Conservation (phyloP, 1,284 basidiomycete genomes). For the Calocybe gambosa region DNA sequence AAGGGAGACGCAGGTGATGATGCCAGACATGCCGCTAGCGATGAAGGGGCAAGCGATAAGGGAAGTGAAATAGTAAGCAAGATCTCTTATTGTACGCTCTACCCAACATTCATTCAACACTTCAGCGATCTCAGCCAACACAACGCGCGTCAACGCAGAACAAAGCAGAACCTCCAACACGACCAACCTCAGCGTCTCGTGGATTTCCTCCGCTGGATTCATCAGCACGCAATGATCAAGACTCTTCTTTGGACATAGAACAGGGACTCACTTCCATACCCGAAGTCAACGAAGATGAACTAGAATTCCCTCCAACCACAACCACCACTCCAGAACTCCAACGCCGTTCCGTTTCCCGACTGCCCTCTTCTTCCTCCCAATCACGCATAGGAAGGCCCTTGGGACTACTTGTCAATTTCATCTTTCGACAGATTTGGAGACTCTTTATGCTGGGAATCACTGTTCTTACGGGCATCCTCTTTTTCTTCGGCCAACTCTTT, state of each 20-base stretch:
- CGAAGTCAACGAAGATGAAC: slow-evolving; percentile 45
- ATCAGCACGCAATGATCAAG: slow-evolving; percentile 18
- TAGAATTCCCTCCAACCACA: slow-evolving; percentile 11
- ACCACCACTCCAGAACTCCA: slow-evolving; percentile 4
- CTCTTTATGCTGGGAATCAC: slow-evolving; percentile 24
- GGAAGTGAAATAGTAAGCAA: slow-evolving; percentile 17
- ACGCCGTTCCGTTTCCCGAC: slow-evolving; percentile 20
- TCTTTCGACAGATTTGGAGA: slow-evolving; percentile 17
- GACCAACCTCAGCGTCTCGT: slow-evolving; percentile 21
- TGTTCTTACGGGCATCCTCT: slow-evolving; percentile 29
- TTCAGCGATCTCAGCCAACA: slow-evolving; percentile 19
- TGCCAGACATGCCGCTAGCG: slow-evolving; percentile 38
- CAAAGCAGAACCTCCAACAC: slow-evolving; percentile 27
- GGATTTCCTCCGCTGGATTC: slow-evolving; percentile 27
- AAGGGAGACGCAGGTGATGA: slow-evolving; percentile 24
- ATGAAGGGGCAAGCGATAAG: slow-evolving; percentile 36
- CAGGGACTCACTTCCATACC: slow-evolving; percentile 52
- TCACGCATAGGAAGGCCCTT: slow-evolving; percentile 34
- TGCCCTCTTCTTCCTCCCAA: slow-evolving; percentile 14
- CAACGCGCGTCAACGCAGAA: slow-evolving; percentile 28
- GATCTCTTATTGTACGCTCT: neutral
- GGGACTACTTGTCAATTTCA: slow-evolving; percentile 27
- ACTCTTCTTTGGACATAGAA: slow-evolving; percentile 41
- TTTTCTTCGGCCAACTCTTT: slow-evolving; percentile 36
- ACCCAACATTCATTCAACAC: slow-evolving; percentile 8